phyloP scores from a whole-genome alignment of 2,329 filamentous ascomycete species.

The Cladophialophora exuberans region DNA sequence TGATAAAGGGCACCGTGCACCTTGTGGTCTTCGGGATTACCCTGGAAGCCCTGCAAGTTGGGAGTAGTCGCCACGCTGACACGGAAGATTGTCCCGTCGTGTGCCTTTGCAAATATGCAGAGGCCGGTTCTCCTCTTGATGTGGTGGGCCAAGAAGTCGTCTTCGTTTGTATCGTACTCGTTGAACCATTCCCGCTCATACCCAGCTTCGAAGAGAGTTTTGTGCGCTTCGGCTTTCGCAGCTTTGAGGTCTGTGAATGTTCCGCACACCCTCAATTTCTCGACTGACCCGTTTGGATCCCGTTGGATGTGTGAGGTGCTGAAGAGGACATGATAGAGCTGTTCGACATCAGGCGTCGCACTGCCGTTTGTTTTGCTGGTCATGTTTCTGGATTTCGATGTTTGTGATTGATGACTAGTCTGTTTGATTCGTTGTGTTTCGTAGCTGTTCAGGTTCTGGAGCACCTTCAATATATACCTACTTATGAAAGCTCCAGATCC shows the following conservation, averaged over 20 bases:
- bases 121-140: conserved; percentile 32
- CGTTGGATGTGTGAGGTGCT: conserved; percentile 32
- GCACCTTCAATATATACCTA: too few relatives aligned
- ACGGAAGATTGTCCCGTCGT: conserved; percentile 35
- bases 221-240: conserved; percentile 36
- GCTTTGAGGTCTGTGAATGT: conserved; percentile 34
- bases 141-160: conserved; percentile 24
- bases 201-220: conserved; percentile 37
- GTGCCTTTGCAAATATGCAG: conserved; percentile 32
- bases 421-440: not conserved
- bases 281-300: conserved; percentile 34
- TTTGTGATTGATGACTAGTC: not conserved
- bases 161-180: conserved; percentile 32
- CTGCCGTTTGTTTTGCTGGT: conserved; percentile 19
- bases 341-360: conserved; percentile 9
- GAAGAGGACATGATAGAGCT: conserved; percentile 36
- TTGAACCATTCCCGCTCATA: conserved; percentile 38
- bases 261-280: conserved; percentile 35
- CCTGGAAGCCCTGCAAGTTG: conserved; percentile 25
- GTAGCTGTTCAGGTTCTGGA: too few relatives aligned
- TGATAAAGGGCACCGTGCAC: conserved; percentile 35
- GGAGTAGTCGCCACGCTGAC: conserved; percentile 35
- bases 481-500: not conserved
- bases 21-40: conserved; percentile 32
- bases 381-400: conserved; percentile 10